Evolutionary conservation across 768 basidiomycete genomes (phyloP).

Genomic region (Leccinum uliginosum): DNA sequence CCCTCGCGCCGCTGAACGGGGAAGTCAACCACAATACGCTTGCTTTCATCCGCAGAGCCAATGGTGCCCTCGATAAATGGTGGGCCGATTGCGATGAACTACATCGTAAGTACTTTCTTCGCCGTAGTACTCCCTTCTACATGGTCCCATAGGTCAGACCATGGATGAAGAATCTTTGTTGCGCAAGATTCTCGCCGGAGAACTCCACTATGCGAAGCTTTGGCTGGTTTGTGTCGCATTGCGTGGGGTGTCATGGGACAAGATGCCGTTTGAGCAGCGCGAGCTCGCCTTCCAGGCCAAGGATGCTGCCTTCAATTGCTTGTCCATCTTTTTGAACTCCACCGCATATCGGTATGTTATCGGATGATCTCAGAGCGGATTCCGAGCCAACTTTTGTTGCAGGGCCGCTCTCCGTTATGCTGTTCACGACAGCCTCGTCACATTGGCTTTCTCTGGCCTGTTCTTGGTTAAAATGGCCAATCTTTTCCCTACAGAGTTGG

Average conservation of each 20-base stretch:
- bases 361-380: not conserved
- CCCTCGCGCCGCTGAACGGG: conserved; percentile 79
- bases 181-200: conserved; percentile 82
- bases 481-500: conserved; percentile 82
- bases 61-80: conserved; percentile 86
- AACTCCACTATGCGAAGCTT: conserved; percentile 88
- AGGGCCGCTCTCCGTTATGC: conserved; percentile 90
- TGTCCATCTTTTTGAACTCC: conserved; percentile 80
- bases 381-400: conserved; percentile 6
- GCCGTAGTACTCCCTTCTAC: conserved; percentile 5
- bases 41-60: conserved; percentile 83
- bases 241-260: conserved; percentile 91
- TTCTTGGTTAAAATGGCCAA: conserved; percentile 94
- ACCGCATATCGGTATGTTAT: conserved; percentile 68
- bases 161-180: conserved; percentile 85
- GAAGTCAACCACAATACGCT: conserved; percentile 82
- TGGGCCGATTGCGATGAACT: conserved; percentile 84
- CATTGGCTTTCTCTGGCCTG: conserved; percentile 85
- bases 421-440: conserved; percentile 89
- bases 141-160: conserved; percentile 47
- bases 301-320: conserved; percentile 82
- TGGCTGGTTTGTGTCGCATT: conserved; percentile 94
- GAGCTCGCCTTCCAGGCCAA: conserved; percentile 95
- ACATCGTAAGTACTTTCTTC: conserved; percentile 49
- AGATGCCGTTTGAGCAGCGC: conserved; percentile 92